phyloP scores from a whole-genome alignment of 345 rosid genomes.

The Salix dunnii region DNA sequence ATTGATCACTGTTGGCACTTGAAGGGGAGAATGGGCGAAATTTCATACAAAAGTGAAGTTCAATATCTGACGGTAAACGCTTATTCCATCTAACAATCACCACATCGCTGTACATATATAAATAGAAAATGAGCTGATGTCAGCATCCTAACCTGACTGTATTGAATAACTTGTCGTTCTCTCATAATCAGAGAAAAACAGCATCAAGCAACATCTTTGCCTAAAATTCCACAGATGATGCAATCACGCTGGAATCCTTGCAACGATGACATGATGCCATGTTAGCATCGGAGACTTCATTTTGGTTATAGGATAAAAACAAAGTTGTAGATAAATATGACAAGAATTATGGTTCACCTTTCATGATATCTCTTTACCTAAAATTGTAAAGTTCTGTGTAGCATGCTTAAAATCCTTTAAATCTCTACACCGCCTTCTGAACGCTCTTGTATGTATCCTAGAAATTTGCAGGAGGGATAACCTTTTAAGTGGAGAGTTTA shows the following conservation, averaged over 20 bases:
- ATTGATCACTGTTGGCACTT: background rate
- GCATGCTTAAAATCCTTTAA: background rate
- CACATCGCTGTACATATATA: background rate
- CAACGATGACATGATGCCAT: background rate
- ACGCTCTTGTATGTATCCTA: background rate
- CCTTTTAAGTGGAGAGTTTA: background rate
- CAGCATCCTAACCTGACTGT: background rate
- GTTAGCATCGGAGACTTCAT: background rate
- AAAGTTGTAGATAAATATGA: background rate
- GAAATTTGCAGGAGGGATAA: background rate
- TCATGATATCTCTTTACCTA: background rate
- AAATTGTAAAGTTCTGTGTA: background rate
- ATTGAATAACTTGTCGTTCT: background rate
- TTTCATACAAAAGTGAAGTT: background rate
- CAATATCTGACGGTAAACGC: background rate
- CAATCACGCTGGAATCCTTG: background rate
- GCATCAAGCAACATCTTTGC: background rate
- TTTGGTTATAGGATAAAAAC: background rate
- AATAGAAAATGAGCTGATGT: constrained; percentile 1
- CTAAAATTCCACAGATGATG: constrained; percentile 6
- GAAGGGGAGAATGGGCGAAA: background rate
- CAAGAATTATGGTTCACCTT: background rate
- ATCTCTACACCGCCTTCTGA: background rate
- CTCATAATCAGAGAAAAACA: background rate
- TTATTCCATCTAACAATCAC: background rate